A percentile compares a stretch with the other conserved stretches of the same genome.
phyloP scores from a whole-genome alignment of 148 eudicot genomes.

The Heliosperma pusillum region DNA sequence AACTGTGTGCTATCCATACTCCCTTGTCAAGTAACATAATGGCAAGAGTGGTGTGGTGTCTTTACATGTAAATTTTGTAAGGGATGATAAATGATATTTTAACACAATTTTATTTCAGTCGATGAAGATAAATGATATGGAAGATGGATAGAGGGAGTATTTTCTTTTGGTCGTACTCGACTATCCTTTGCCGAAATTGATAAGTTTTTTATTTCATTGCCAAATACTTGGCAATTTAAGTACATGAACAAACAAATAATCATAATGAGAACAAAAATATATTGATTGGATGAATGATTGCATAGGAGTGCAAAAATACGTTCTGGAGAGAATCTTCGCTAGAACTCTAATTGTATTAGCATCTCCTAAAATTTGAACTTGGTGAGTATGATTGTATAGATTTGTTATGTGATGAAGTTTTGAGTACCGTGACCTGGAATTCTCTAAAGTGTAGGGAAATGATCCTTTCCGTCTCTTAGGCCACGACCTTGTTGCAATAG shows the following conservation, averaged over 20 bases:
- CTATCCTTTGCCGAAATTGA: background rate
- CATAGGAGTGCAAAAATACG: background rate
- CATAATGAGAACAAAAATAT: background rate
- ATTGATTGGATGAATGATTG: background rate
- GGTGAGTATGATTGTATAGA: too few relatives aligned
- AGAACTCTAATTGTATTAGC: background rate
- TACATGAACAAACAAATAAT: background rate
- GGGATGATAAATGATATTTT: background rate
- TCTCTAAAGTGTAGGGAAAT: background rate
- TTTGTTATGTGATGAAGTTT: too few relatives aligned
- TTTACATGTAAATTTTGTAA: background rate
- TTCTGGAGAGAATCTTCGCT: background rate
- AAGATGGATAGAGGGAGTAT: background rate
- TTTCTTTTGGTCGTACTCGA: background rate
- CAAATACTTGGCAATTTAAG: background rate
- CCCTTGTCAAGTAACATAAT: background rate
- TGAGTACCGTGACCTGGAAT: background rate
- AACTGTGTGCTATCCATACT: background rate
- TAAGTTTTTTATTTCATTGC: background rate
- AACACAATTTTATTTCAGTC: background rate
- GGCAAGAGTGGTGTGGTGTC: background rate
- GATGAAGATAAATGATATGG: background rate
- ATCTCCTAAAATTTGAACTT: too few relatives aligned
- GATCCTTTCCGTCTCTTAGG: background rate
- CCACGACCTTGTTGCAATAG: background rate